A percentile compares a stretch with the other conserved stretches of the same genome.
phyloP scores from a whole-genome alignment of 768 basidiomycete species.

The Porpolomopsis calyptriformis region DNA sequence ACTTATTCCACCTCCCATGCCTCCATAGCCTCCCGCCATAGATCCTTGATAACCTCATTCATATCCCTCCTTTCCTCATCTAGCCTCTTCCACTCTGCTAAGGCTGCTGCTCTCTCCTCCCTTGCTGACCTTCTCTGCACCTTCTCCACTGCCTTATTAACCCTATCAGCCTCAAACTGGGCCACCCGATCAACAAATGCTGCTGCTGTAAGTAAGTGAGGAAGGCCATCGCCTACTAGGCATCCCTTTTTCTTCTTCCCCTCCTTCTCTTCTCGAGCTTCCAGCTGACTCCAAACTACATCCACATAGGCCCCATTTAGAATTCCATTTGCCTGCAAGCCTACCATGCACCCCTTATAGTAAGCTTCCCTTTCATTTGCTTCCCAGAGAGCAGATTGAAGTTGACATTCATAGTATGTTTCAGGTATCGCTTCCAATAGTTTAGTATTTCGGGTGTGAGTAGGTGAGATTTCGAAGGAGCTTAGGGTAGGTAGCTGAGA shows the following conservation, averaged over 20 bases:
- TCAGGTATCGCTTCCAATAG: neutral
- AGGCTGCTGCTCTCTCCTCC: constrained; percentile 6
- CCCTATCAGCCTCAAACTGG: constrained; percentile 2
- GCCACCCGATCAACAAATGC: constrained; percentile 14
- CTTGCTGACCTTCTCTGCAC: constrained; percentile 9
- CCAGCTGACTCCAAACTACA: constrained; percentile 12
- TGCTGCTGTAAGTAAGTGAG: constrained; percentile 13
- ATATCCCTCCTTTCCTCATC: neutral
- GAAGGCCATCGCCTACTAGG: constrained; percentile 17
- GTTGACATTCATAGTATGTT: constrained; percentile 1
- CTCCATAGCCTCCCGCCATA: neutral
- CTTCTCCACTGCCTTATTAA: constrained; percentile 6
- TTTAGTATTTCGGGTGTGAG: neutral
- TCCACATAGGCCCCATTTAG: constrained; percentile 14
- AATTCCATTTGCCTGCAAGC: constrained; percentile 8
- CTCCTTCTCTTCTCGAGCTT: constrained; percentile 13
- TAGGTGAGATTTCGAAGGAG: constrained; percentile 2
- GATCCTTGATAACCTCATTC: neutral
- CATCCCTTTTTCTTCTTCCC: constrained; percentile 8
- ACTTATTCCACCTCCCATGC: neutral
- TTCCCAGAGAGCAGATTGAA: neutral
- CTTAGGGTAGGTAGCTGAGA: neutral
- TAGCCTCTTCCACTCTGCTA: constrained; percentile 2
- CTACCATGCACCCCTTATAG: neutral
- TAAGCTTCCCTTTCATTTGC: neutral